Percentiles rank a stretch among this genome's conserved stretches.
These are phyloP conservation scores for Penicillium olsonii DNA, from an alignment of 2,329 filamentous ascomycete species.

Conservation along the genomic window DNA sequence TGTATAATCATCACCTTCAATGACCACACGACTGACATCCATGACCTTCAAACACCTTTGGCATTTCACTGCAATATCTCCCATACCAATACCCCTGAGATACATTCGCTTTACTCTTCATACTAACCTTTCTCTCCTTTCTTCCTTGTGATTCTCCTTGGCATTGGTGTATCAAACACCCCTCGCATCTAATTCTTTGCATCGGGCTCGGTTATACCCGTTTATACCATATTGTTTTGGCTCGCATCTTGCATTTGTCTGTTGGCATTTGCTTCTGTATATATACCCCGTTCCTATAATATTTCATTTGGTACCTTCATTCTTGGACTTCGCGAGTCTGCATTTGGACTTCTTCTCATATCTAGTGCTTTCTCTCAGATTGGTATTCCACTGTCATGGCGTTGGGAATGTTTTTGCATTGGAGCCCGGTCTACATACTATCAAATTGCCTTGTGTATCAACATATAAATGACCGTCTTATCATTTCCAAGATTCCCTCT, in stretches of 20 bases:
- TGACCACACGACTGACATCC: neutral
- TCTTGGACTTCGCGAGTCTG: neutral
- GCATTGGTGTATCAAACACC: conserved; percentile 5
- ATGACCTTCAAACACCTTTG: neutral
- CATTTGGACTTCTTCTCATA: neutral
- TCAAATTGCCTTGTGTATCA: no score
- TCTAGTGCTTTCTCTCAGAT: neutral
- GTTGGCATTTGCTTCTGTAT: conserved; percentile 2
- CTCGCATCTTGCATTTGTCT: neutral
- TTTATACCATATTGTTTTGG: neutral
- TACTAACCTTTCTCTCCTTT: neutral
- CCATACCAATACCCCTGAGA: conserved; percentile 5
- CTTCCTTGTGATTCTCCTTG: neutral
- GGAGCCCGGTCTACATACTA: no score
- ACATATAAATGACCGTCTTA: no score
- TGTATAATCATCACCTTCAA: neutral
- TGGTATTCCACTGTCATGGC: neutral
- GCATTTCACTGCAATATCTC: neutral
- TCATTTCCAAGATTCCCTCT: no score
- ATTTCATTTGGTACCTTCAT: neutral
- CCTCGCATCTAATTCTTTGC: conserved; percentile 1
- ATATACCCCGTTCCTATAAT: conserved; percentile 6
- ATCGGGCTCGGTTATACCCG: neutral
- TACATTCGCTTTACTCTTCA: conserved; percentile 2
- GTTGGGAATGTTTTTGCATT: no score